These are phyloP conservation scores for Cotoneaster glaucophyllus DNA, from an alignment of 306 rosid genomes.

Conservation along the genomic window DNA sequence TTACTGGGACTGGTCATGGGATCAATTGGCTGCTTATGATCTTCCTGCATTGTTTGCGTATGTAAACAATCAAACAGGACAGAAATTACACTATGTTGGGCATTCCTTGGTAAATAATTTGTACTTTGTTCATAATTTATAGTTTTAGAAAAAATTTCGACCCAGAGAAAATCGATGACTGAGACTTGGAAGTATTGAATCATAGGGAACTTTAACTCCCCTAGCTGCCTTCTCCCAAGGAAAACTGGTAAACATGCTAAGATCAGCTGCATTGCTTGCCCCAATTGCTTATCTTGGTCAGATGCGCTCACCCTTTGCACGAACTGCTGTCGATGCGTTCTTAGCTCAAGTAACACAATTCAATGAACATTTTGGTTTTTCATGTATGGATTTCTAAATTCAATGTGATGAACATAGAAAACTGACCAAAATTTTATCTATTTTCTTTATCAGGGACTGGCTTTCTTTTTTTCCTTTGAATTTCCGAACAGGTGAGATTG, in stretches of 20 bases:
- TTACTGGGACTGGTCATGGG: conserved; percentile 87
- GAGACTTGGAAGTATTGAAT: neutral
- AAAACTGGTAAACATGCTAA: conserved; percentile 31
- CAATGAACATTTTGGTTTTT: neutral
- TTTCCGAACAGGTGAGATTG: conserved; percentile 43
- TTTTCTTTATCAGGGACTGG: conserved; percentile 25
- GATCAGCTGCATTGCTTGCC: conserved; percentile 61
- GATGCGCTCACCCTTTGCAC: conserved; percentile 36
- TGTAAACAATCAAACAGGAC: conserved; percentile 51
- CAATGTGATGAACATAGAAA: neutral
- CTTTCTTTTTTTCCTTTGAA: conserved; percentile 35
- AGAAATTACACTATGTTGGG: conserved; percentile 62
- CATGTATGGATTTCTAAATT: conserved; percentile 1
- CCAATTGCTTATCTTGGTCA: conserved; percentile 55
- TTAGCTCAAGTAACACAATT: conserved; percentile 39
- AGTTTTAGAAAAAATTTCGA: neutral
- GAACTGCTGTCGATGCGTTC: conserved; percentile 34
- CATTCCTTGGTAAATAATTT: conserved; percentile 49
- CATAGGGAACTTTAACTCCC: conserved; percentile 57
- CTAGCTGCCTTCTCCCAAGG: conserved; percentile 50
- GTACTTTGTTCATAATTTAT: neutral
- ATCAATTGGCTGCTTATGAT: conserved; percentile 68
- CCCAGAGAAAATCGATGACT: neutral
- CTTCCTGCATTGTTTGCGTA: conserved; percentile 56
- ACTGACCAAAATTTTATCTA: neutral